A percentile compares a stretch with the other conserved stretches of the same genome.
These are phyloP conservation scores for Cryptococcus sp. DNA, from an alignment of 1,284 basidiomycete species.

Conservation along the genomic window DNA sequence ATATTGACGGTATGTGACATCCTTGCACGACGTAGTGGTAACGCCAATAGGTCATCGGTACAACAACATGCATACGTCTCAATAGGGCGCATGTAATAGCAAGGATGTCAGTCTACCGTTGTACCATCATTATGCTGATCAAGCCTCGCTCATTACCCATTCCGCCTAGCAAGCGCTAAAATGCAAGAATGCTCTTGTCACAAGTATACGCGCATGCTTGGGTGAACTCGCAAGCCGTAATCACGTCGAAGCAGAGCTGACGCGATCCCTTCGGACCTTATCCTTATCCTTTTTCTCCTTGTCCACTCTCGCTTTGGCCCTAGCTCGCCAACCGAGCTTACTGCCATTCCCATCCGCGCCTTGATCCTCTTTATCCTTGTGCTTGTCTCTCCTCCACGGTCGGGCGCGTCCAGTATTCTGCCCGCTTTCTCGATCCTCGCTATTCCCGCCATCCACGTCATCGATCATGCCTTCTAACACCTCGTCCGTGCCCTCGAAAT, in stretches of 20 bases:
- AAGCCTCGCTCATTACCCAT: no score
- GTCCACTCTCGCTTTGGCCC: slow-evolving; percentile 16
- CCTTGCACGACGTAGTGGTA: no score
- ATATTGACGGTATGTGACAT: no score
- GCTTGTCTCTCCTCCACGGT: slow-evolving; percentile 5
- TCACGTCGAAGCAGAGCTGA: slow-evolving; percentile 5
- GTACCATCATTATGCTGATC: no score
- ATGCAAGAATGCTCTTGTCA: no score
- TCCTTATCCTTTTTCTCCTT: slow-evolving; percentile 11
- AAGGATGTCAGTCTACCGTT: no score
- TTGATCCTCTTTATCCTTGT: slow-evolving; percentile 11
- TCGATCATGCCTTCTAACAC: slow-evolving; percentile 21
- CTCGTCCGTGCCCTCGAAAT: slow-evolving; percentile 26
- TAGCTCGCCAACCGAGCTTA: slow-evolving; percentile 26
- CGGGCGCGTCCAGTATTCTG: slow-evolving; percentile 5
- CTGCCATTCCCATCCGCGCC: slow-evolving; percentile 13
- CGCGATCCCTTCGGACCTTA: slow-evolving; percentile 9
- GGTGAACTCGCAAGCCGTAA: not conserved
- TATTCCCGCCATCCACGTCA: slow-evolving; percentile 17
- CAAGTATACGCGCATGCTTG: no score
- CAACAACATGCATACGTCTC: no score
- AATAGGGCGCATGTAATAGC: no score
- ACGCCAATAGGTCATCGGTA: no score
- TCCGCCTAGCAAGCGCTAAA: no score
- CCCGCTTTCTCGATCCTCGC: slow-evolving; percentile 2